phyloP scores from a whole-genome alignment of 1,139 yeast species.

The Kodamaea sp. region DNA sequence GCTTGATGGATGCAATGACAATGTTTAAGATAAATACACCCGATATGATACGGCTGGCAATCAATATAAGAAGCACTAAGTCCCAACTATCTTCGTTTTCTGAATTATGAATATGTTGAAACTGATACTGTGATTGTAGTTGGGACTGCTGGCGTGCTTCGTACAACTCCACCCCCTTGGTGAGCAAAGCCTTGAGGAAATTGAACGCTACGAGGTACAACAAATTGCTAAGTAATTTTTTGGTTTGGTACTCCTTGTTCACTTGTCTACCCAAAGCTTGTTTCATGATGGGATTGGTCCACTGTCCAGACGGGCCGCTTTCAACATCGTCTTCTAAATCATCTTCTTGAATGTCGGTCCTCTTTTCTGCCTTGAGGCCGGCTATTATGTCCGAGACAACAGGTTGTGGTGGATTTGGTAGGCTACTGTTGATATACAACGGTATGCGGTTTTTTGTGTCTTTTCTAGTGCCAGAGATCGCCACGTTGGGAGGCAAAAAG shows the following conservation, averaged over 20 bases:
- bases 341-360: constrained; percentile 12
- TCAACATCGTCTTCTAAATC: constrained; percentile 11
- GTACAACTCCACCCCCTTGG: constrained; percentile 12
- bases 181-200: constrained; percentile 18
- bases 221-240: constrained; percentile 21
- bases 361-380: constrained; percentile 6
- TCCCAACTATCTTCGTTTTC: constrained; percentile 1
- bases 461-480: constrained; percentile 2
- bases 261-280: constrained; percentile 40
- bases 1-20: constrained; percentile 18
- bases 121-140: constrained; percentile 9
- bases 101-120: constrained; percentile 4
- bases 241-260: constrained; percentile 30
- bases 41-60: constrained; percentile 5
- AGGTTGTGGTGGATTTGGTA: background rate
- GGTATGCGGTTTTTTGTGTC: constrained; percentile 12
- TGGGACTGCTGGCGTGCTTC: constrained; percentile 10
- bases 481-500: constrained; percentile 31
- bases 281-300: constrained; percentile 42
- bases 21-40: constrained; percentile 17
- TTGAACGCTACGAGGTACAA: constrained; percentile 19
- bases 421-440: constrained; percentile 7
- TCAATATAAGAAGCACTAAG: constrained; percentile 1
- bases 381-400: constrained; percentile 1
- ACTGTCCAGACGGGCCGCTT: constrained; percentile 37